Evolutionary conservation across 768 basidiomycete species (phyloP), one percentile per base, ranked within the genome.

Genomic region (Phaffia australis): DNA sequence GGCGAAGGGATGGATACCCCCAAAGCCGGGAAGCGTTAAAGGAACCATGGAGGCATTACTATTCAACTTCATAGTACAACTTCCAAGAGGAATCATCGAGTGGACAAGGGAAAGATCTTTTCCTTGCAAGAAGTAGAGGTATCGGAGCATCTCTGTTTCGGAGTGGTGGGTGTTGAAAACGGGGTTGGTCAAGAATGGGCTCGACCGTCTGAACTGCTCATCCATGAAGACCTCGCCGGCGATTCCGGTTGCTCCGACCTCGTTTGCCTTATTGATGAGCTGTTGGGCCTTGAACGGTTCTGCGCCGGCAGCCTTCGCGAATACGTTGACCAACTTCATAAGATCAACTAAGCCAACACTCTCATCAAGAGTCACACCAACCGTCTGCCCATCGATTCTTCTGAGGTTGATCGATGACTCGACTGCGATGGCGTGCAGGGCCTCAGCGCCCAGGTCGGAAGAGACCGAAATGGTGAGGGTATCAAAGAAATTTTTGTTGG

Each of bases 31-130:
- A 87, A 88, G 92, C 2, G 91, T 94, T 46, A 99, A 79, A 2
- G 94, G 93, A 52, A 90, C 87, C 92, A 98, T 97, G 72, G 93
- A 94, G 55, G 89, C 92, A 2, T 93, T 95, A 74, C 90, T 91
- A 79, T 99, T 99, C 64, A 99, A 82, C 78, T 98, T 95, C 92
- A 94, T 95, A 7, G 92, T 94, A 77, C 74, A 76, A 5, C 67
- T 69, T 29, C 75, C 75, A 49, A 76, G 72, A 18, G 75, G 86
- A 71, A 95, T 97, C 90, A 98, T 97, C 55, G 89, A 84, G 75
- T 99, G 95, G 11, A 89, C 87, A 42, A 99, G 85, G 32, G 89
- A 87, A 65, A 98, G 83, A 74, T 99, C 95, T 79, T 98, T 98
- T 48, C 85, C 85, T 68, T 92, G 88, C 58, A 99, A 83, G 71